Conservation (phyloP, 169 alveolate species). For the Eimeria praecox region DNA sequence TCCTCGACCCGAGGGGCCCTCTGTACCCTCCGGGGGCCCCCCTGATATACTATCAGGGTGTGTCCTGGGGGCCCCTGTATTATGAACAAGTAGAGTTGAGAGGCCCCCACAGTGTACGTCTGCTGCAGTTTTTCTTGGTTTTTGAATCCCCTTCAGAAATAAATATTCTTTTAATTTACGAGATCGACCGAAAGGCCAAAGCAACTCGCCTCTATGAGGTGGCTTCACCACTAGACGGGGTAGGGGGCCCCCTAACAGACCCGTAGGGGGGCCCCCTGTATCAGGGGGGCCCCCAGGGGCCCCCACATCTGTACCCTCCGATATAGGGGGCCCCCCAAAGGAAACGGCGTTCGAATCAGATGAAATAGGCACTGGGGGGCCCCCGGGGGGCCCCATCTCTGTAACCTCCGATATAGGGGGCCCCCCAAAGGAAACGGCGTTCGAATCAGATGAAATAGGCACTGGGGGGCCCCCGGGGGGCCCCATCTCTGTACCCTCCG, state of each 20-base stretch:
- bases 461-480: not conserved
- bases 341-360: not conserved
- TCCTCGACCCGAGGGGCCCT: not conserved
- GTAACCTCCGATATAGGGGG: not conserved
- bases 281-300: not conserved
- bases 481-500: not conserved
- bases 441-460: not conserved
- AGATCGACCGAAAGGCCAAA: not conserved
- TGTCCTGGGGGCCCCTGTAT: not conserved
- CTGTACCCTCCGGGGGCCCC: not conserved
- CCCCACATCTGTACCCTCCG: not conserved
- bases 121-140: not conserved
- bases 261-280: not conserved
- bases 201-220: conserved; percentile 6
- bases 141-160: not conserved
- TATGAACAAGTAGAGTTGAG: not conserved
- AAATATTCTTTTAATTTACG: not conserved
- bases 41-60: not conserved
- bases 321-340: not conserved
- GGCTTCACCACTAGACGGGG: conserved; percentile 12
- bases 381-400: not conserved
- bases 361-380: not conserved
- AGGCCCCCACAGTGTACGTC: not conserved
- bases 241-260: not conserved
- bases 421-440: not conserved